Base-by-base conservation (phyloP, 2,329 filamentous ascomycete species). In the Nigrospora sphaerica region DNA sequence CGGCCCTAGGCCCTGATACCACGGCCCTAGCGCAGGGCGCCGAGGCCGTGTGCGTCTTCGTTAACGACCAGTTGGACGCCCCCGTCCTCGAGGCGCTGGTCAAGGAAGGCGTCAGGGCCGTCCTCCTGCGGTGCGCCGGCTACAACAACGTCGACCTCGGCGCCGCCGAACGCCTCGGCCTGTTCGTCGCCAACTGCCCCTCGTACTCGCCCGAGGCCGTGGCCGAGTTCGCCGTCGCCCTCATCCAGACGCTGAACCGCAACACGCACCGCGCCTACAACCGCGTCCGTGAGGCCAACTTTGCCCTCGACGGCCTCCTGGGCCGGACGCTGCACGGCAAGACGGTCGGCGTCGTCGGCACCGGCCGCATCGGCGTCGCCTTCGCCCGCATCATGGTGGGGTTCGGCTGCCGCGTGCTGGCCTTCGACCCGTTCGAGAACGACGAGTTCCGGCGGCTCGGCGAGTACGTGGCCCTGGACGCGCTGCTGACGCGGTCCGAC, bases 141-240 rank as follows among this genome's bases (percentile, higher is more conserved):
- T 84, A 73, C 70, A 85, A 86, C 67, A 80, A 84, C 54, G 76
- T 86, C 48, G 78, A 86, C 57, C 74, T 86, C 18, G 59, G 61
- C 16, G 66, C 70, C 1, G 83, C 83, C 46, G 67, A 73, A 54
- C 57, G 62, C 17, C 70, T 80, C 4, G 73, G 74, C 47, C 64
- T 86, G 52, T 77, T 78, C 56, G 80, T 85, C 39, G 80, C 80
- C 54, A 80, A 82, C 49, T 82, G 86, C 32, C 82, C 83, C 1
- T 75, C 79, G 3, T 86, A 86, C 65, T 82, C 80, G 9, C 83
- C 83, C 48, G 79, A 86, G 61, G 79, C 82, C 2, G 83, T 86
- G 3, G 82, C 82, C 52, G 83, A 86, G 68, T 86, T 85, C 56
- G 75, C 80, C 36, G 74, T 86, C n/a, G 79, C 81, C 2, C 69